Base-by-base conservation (phyloP, 805 yeast genomes). In the Candida stauntonica region DNA sequence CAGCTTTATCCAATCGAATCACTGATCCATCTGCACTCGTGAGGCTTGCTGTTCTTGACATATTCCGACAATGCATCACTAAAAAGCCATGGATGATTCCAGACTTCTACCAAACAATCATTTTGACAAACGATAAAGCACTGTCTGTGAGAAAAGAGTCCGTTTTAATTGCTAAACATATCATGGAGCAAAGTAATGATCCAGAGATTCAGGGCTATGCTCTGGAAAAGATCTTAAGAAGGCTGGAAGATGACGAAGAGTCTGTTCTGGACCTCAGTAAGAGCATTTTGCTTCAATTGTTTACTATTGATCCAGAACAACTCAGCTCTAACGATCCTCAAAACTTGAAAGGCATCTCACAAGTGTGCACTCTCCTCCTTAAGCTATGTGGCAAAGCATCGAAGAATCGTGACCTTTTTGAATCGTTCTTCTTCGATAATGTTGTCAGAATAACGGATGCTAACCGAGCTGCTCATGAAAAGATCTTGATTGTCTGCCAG, bases 231-330 rank as follows among this genome's bases (percentile, higher is more conserved):
- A 59, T 86, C 4, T 52, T 86, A 7, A 60, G 63, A 43, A 63
- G 80, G 41, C 44, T 77, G 1, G 82, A 82, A 38, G 95, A 86
- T 55, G 89, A 81, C 44, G 95, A 87, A 46, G 79, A 74, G 26
- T 42, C 62, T 1, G 64, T 78, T 1, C 60, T 67, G 7, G 75
- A 72, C 1, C 46, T 63, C 7, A 70, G 80, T 0, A 64, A 59
- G 32, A 35, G 41, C 16, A 47, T 60, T 3, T 45, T 80, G 18
- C 29, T 63, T 1, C 64, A 64, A 1, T 40, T 66, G 15, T 64
- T 75, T 66, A 66, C 73, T 28, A 19, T 35, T 14, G 29, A 38
- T 1, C 44, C 38, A 9, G 30, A 39, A 3, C 19, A 39, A 16
- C 42, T 24, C 23, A 7, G 17, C 1, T n/a, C 31, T 2, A 19